Percentiles rank a stretch among this genome's conserved stretches.
These are phyloP conservation scores for Tetragonia tetragonoides DNA, from an alignment of 148 eudicot genomes.

Conservation along the genomic window DNA sequence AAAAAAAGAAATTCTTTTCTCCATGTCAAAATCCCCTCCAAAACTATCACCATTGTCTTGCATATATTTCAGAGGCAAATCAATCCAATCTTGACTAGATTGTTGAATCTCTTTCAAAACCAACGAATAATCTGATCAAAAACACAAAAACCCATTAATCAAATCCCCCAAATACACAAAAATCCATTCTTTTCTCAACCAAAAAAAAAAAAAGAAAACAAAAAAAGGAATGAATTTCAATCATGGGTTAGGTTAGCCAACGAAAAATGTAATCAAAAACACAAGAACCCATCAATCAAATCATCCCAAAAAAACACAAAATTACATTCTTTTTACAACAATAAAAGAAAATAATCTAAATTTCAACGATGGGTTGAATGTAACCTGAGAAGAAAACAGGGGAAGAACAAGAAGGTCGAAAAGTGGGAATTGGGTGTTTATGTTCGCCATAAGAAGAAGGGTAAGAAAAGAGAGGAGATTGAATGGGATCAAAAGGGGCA, in stretches of 20 bases:
- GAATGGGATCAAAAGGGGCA: conserved; percentile 66
- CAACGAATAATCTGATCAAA: conserved; percentile 53
- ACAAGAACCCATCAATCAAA: conserved; percentile 15
- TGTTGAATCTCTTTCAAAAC: conserved; percentile 49
- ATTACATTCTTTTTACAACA: too few relatives aligned
- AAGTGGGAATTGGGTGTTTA: conserved; percentile 77
- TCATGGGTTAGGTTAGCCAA: conserved; percentile 19
- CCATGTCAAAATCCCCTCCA: conserved; percentile 65
- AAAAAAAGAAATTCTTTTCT: conserved; percentile 52
- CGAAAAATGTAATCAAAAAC: conserved; percentile 48
- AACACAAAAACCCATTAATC: conserved; percentile 15
- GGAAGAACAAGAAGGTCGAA: conserved; percentile 70
- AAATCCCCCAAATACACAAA: background rate
- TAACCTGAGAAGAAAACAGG: conserved; percentile 88
- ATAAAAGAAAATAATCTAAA: background rate
- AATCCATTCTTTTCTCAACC: background rate
- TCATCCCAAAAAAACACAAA: too few relatives aligned
- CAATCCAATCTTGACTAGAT: conserved; percentile 31
- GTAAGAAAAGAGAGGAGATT: conserved; percentile 65
- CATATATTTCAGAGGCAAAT: conserved; percentile 46
- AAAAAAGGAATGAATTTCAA: too few relatives aligned
- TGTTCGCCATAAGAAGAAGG: conserved; percentile 81
- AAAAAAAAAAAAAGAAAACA: background rate
- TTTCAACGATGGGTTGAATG: background rate
- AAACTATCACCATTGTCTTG: conserved; percentile 49